A percentile compares a stretch with the other conserved stretches of the same genome.
Evolutionary conservation across 495 filamentous ascomycete genomes (phyloP).

Genomic region (Tuber magnatum): DNA sequence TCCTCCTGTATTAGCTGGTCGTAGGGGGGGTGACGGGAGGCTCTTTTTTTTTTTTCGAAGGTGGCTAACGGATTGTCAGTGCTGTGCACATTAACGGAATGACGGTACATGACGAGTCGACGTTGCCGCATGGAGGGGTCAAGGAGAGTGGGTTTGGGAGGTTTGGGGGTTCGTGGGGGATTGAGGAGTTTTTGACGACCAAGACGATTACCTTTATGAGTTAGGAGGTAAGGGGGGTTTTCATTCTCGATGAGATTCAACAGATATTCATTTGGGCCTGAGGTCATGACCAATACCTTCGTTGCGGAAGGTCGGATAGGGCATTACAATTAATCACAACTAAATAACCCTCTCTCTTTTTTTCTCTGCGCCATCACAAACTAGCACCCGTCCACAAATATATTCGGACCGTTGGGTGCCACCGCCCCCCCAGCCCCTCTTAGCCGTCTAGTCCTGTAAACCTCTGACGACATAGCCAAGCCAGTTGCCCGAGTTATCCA

Average conservation of each 20-base stretch:
- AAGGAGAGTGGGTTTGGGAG: constrained; percentile 78
- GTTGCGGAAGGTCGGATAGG: not conserved
- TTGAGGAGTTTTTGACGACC: constrained; percentile 71
- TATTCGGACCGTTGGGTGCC: not conserved
- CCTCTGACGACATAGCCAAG: no score
- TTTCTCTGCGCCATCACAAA: not conserved
- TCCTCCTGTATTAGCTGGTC: not conserved
- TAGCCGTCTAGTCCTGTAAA: not conserved
- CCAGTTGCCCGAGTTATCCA: no score
- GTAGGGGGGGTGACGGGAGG: no score
- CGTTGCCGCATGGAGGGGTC: constrained; percentile 73
- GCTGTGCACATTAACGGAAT: constrained; percentile 83
- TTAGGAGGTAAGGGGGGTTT: not conserved
- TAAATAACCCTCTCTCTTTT: not conserved
- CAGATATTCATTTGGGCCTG: not conserved
- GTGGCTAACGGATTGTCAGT: constrained; percentile 9
- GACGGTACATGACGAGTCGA: constrained; percentile 75
- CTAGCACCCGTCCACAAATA: not conserved
- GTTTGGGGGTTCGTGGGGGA: constrained; percentile 48
- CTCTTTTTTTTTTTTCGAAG: not conserved
- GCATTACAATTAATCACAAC: not conserved
- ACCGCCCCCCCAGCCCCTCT: not conserved
- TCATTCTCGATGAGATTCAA: not conserved
- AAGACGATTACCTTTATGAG: constrained; percentile 64
- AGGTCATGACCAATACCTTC: not conserved